A percentile compares a stretch with the other conserved stretches of the same genome.
phyloP scores from a whole-genome alignment of 768 basidiomycete genomes.

The Serpula lacrymans region DNA sequence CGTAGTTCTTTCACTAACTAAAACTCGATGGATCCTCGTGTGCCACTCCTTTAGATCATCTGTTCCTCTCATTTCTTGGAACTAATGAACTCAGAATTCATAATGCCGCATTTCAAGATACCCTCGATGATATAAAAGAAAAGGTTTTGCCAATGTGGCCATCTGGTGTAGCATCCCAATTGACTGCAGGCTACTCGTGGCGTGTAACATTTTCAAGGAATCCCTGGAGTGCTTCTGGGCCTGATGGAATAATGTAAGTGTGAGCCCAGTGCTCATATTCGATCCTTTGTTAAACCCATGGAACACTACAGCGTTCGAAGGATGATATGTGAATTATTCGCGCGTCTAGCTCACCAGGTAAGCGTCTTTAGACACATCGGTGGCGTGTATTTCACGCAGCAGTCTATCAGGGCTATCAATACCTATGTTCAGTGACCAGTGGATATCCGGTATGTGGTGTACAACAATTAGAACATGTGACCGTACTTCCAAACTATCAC shows the following conservation, averaged over 20 bases:
- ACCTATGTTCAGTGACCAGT: constrained; percentile 58
- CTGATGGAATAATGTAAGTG: constrained; percentile 50
- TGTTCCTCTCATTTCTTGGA: constrained; percentile 68
- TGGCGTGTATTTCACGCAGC: constrained; percentile 9
- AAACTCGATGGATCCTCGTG: constrained; percentile 10
- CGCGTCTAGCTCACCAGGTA: constrained; percentile 57
- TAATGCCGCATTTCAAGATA: constrained; percentile 46
- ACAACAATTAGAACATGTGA: constrained; percentile 11
- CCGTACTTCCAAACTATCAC: constrained; percentile 9
- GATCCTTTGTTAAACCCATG: constrained; percentile 7
- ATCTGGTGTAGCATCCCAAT: constrained; percentile 48
- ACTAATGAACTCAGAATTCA: constrained; percentile 57
- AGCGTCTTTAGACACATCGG: too few relatives aligned
- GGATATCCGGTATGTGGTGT: constrained; percentile 43
- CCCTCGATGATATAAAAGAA: constrained; percentile 56
- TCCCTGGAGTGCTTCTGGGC: constrained; percentile 66
- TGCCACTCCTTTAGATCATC: constrained; percentile 49
- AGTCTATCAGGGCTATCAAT: constrained; percentile 62
- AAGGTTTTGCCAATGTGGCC: constrained; percentile 63
- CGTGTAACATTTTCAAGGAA: constrained; percentile 59
- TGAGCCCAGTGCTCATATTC: not conserved
- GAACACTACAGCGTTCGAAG: constrained; percentile 51
- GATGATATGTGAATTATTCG: constrained; percentile 59
- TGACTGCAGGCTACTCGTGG: constrained; percentile 41
- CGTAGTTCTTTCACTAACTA: constrained; percentile 10